phyloP scores from a whole-genome alignment of 2,329 filamentous ascomycete species.

The Truncatella angustata region DNA sequence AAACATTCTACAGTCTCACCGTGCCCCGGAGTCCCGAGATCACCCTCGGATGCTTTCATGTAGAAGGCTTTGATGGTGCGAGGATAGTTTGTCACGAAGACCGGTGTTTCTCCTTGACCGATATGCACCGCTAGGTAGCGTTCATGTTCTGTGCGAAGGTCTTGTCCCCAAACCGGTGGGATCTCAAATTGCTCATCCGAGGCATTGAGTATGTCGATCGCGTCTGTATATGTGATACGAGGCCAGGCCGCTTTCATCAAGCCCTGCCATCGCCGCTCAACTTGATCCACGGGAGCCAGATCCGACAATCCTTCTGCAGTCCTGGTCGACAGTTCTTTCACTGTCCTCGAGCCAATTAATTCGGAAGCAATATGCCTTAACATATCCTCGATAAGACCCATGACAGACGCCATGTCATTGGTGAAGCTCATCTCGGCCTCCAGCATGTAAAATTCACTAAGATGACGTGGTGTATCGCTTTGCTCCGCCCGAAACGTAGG shows the following conservation, averaged over 20 bases:
- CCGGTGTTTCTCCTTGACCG: constrained; percentile 55
- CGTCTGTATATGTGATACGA: constrained; percentile 78
- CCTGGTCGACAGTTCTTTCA: constrained; percentile 41
- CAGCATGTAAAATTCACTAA: constrained; percentile 99
- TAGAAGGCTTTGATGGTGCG: constrained; percentile 88
- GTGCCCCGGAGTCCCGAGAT: constrained; percentile 11
- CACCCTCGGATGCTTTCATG: constrained; percentile 47
- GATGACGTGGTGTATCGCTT: constrained; percentile 88
- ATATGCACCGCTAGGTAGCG: constrained; percentile 70
- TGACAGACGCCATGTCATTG: constrained; percentile 66
- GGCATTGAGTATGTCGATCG: constrained; percentile 65
- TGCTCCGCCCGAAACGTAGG: constrained; percentile 92
- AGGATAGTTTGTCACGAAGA: constrained; percentile 96
- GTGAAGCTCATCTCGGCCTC: constrained; percentile 87
- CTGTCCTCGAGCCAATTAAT: constrained; percentile 39
- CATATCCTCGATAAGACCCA: constrained; percentile 78
- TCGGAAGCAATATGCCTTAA: constrained; percentile 52
- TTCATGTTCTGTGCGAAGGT: constrained; percentile 90
- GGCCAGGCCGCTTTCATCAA: constrained; percentile 65
- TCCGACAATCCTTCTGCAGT: constrained; percentile 42
- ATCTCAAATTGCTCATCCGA: constrained; percentile 64
- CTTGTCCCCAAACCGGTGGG: constrained; percentile 66
- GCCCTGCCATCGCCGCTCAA: constrained; percentile 71
- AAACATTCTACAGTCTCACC: constrained; percentile 78
- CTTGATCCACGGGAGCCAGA: constrained; percentile 44